Evolutionary conservation across 768 basidiomycete species (phyloP).

Genomic region (Pisolithus orientalis): DNA sequence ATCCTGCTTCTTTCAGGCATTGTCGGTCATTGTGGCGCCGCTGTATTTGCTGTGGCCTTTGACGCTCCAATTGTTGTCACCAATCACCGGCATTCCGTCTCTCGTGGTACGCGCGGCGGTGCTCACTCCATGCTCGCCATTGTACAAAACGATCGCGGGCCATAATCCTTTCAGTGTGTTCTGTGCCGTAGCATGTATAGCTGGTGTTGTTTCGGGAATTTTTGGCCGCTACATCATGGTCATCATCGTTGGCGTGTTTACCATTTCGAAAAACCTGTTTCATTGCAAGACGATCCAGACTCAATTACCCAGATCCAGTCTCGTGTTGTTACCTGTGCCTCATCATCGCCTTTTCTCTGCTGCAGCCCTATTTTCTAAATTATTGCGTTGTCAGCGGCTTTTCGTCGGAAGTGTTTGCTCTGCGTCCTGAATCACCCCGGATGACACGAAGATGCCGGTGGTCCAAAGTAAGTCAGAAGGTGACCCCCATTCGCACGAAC

Average conservation of each 20-base stretch:
- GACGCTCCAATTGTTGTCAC: constrained; percentile 39
- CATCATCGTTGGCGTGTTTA: constrained; percentile 6
- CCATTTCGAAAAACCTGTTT: constrained; percentile 9
- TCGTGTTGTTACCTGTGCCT: too few relatives aligned
- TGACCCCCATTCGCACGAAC: too few relatives aligned
- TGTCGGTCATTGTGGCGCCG: constrained; percentile 13
- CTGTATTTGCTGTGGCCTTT: constrained; percentile 20
- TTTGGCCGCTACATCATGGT: constrained; percentile 24
- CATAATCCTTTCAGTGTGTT: constrained; percentile 54
- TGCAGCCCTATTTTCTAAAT: too few relatives aligned
- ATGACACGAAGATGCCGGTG: too few relatives aligned
- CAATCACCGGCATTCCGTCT: constrained; percentile 37
- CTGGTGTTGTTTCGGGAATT: constrained; percentile 40
- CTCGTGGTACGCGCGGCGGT: constrained; percentile 38
- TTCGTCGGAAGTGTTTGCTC: too few relatives aligned
- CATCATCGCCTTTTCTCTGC: too few relatives aligned
- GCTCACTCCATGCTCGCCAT: constrained; percentile 37
- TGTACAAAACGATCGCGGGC: constrained; percentile 34
- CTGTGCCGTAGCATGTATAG: constrained; percentile 49
- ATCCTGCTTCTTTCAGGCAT: constrained; percentile 7
- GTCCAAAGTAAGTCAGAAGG: too few relatives aligned
- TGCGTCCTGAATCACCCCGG: too few relatives aligned
- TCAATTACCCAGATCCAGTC: background rate
- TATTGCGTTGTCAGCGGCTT: too few relatives aligned
- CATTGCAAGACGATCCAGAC: constrained; percentile 1